Conservation (phyloP, 257 asterid species). For the Voacanga thouarsii region DNA sequence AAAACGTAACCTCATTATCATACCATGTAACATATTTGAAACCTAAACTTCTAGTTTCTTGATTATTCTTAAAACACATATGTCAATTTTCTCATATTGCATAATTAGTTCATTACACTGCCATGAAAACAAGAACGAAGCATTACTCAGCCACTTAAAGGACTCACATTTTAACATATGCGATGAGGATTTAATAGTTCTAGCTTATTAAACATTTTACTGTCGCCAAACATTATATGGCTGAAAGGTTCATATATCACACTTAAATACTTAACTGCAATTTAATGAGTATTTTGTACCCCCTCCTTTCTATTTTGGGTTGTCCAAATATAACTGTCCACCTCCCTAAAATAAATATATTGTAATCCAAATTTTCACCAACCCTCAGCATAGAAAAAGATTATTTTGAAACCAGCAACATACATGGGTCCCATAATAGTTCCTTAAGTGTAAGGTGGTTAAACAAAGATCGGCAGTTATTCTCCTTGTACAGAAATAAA, state of each 20-base stretch:
- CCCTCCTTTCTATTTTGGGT: not conserved
- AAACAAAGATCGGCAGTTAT: not conserved
- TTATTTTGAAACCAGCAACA: not conserved
- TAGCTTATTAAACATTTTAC: too few species aligned
- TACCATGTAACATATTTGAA: not conserved
- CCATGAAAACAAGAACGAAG: not conserved
- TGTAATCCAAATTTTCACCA: not conserved
- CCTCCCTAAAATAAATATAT: not conserved
- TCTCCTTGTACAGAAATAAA: not conserved
- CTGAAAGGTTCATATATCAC: not conserved
- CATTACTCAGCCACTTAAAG: not conserved
- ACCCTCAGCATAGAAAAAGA: not conserved
- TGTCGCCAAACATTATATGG: not conserved
- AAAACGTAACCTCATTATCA: not conserved
- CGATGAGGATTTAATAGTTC: not conserved
- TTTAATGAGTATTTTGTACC: not conserved
- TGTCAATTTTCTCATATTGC: not conserved
- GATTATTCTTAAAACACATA: not conserved
- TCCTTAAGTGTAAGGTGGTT: not conserved
- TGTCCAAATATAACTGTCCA: not conserved
- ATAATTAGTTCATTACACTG: not conserved
- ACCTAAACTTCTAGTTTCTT: slow-evolving; percentile 1
- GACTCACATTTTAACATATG: not conserved
- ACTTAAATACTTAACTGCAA: not conserved
- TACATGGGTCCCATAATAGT: not conserved